These are phyloP conservation scores for Globisporangium megalacanthum DNA, from an alignment of 352 stramenopile genomes.

Conservation along the genomic window DNA sequence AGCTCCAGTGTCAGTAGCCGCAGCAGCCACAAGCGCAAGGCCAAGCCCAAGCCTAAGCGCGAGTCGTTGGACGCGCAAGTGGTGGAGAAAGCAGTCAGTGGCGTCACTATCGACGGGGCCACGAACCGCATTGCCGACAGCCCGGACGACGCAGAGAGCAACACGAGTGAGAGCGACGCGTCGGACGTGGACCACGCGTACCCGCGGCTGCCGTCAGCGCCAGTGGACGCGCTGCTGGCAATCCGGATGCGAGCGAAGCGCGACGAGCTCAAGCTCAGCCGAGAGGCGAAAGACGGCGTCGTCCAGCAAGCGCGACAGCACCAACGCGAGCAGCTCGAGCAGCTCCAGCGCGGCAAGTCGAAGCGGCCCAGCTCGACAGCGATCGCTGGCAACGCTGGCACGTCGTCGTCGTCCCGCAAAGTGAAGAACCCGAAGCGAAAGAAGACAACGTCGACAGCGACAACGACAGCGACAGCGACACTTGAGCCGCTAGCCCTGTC, in stretches of 20 bases:
- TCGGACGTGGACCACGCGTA: constrained; percentile 62
- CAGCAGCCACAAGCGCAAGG: background rate
- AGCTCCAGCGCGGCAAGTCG: constrained; percentile 23
- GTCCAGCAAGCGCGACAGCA: constrained; percentile 29
- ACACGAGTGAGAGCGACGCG: constrained; percentile 48
- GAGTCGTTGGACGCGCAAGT: too few species aligned
- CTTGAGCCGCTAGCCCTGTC: too few species aligned
- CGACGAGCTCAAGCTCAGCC: constrained; percentile 49
- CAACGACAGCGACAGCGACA: too few species aligned
- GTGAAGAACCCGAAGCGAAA: constrained; percentile 17
- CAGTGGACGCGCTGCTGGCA: constrained; percentile 53
- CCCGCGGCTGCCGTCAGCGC: constrained; percentile 41
- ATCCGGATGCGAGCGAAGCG: constrained; percentile 43
- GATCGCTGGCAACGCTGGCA: background rate
- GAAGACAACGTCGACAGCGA: constrained; percentile 15
- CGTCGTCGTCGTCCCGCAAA: constrained; percentile 13
- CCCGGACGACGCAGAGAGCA: constrained; percentile 23
- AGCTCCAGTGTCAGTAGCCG: constrained; percentile 3
- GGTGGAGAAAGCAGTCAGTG: background rate
- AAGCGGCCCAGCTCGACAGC: constrained; percentile 22
- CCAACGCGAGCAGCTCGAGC: constrained; percentile 30
- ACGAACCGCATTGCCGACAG: background rate
- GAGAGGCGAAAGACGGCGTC: constrained; percentile 29
- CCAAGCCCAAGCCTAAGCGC: background rate
- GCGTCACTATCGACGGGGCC: background rate